Evolutionary conservation across 768 basidiomycete species (phyloP), one percentile per base, ranked within the genome.

Genomic region (Amylocystis lapponica): DNA sequence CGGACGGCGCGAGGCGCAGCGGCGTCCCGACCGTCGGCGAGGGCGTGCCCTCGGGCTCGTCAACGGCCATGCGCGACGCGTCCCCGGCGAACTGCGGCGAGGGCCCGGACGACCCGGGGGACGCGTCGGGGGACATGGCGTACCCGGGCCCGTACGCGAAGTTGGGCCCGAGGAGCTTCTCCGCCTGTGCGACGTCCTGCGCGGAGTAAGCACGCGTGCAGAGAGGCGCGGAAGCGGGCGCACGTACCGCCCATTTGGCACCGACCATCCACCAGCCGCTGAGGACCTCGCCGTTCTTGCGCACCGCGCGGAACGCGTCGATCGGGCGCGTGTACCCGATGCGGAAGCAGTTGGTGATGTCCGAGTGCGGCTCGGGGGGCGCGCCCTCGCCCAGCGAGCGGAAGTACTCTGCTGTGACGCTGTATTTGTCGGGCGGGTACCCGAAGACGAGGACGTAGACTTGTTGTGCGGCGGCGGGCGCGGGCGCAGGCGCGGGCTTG

Each of bases 341-440:
- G 39, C 75, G 75, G 62, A 94, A 89, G 66, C 86, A 90, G 59
- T 93, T 93, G 19, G 70, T 59, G 16, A 91, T 76, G 32, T 88
- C 84, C 1, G 69, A 60, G 55, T 82, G 77, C 9, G 74, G 75
- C 36, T 87, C 80, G 0, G 83, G 71, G 14, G 83, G 83, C 3
- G 83, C 82, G 26, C 81, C 66, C 12, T 78, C 76, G 7, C 86
- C 88, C 17, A 94, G 64, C 1, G 81, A 78, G 51, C 74, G 75
- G 68, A 89, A 85, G 60, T 85, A 85, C 54, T 85, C 84, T 13
- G 76, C 78, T 0, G 84, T 79, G 13, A 80, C 57, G 40, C 75
- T 78, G 59, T 83, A 86, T 55, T 81, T 81, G 61, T 91, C 86
- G 25, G 78, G 68, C 5, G 91, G 89, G 58, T 91, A 94, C n/a